phyloP scores from a whole-genome alignment of 139 green algal species.

The Chlorella sp. region DNA sequence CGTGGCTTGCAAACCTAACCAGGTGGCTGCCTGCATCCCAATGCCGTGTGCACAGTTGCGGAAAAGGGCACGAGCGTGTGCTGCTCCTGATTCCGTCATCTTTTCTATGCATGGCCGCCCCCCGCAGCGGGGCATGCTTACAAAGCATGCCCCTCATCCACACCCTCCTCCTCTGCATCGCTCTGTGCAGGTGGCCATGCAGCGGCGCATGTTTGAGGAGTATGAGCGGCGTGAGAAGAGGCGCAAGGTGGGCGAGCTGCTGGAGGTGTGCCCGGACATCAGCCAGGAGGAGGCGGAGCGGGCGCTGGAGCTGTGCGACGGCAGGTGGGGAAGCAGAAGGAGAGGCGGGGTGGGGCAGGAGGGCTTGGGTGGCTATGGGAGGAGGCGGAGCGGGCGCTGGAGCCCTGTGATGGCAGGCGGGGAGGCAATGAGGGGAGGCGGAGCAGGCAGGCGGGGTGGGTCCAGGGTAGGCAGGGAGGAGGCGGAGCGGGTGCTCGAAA shows the following conservation, averaged over 20 bases:
- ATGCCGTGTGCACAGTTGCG: neutral
- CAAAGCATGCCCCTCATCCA: too few relatives aligned
- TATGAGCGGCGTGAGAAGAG: conserved; percentile 73
- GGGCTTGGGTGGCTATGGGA: neutral
- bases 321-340: conserved; percentile 50
- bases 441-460: too few relatives aligned
- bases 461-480: too few relatives aligned
- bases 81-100: neutral
- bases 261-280: conserved; percentile 69
- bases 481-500: too few relatives aligned
- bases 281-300: conserved; percentile 58
- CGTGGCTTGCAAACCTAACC: neutral
- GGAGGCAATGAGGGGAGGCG: too few relatives aligned
- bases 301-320: conserved; percentile 72
- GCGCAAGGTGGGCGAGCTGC: conserved; percentile 78
- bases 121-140: neutral
- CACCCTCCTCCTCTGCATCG: neutral
- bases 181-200: conserved; percentile 63
- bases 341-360: neutral
- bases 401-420: too few relatives aligned
- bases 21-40: too few relatives aligned
- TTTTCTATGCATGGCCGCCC: too few relatives aligned
- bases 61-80: neutral
- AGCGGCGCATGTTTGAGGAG: conserved; percentile 77
- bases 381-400: too few relatives aligned